A percentile compares a stretch with the other conserved stretches of the same genome.
These are phyloP conservation scores for Striga asiatica DNA, from an alignment of 257 asterid species.

Conservation along the genomic window DNA sequence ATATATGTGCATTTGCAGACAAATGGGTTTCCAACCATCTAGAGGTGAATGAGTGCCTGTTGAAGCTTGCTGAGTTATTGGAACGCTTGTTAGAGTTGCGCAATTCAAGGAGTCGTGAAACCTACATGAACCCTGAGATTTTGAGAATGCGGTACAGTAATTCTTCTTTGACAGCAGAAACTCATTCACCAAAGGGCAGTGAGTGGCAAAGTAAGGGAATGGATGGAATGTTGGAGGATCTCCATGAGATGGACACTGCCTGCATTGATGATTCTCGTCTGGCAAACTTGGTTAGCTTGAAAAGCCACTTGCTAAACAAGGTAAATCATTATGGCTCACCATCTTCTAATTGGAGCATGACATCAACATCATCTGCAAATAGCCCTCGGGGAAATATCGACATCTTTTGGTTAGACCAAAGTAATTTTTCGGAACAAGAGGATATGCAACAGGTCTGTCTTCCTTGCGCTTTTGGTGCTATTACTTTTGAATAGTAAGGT, in stretches of 20 bases:
- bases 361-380: constrained; percentile 73
- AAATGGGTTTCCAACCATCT: constrained; percentile 57
- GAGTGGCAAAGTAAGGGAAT: constrained; percentile 76
- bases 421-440: constrained; percentile 58
- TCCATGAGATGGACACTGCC: constrained; percentile 98
- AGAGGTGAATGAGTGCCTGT: constrained; percentile 76
- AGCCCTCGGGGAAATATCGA: constrained; percentile 81
- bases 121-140: constrained; percentile 47
- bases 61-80: constrained; percentile 71
- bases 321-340: constrained; percentile 71
- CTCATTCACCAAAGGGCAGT: constrained; percentile 53
- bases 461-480: constrained; percentile 12
- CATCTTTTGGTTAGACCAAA: constrained; percentile 61
- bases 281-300: constrained; percentile 46
- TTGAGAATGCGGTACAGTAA: constrained; percentile 32
- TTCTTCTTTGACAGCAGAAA: constrained; percentile 39
- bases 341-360: constrained; percentile 83
- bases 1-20: constrained; percentile 89
- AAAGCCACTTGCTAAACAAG: constrained; percentile 57
- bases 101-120: constrained; percentile 35
- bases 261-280: constrained; percentile 74
- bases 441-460: constrained; percentile 65
- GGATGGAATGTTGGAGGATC: constrained; percentile 93
- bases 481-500: constrained; percentile 4
- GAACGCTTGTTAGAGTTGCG: constrained; percentile 70